Conservation (phyloP, 164 flowering plant genomes). For the Kingdonia uniflora region DNA sequence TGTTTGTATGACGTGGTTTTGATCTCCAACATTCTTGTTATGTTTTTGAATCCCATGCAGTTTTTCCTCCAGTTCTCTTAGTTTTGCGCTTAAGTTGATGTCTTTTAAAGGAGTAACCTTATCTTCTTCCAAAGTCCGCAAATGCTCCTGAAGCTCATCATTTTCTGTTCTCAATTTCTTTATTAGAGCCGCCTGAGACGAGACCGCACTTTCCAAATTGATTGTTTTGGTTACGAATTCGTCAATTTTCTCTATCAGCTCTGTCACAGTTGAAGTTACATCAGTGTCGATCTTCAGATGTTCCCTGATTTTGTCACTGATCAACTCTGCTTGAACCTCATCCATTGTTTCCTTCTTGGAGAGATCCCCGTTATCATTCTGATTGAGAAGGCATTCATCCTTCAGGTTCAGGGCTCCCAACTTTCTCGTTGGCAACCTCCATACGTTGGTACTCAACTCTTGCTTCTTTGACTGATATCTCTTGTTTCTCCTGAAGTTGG, state of each 20-base stretch:
- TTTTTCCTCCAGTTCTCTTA: conserved; percentile 45
- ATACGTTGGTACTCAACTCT: conserved; percentile 33
- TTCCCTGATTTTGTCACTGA: conserved; percentile 21
- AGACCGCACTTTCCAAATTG: conserved; percentile 43
- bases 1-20: conserved; percentile 25
- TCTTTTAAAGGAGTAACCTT: conserved; percentile 23
- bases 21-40: conserved; percentile 22
- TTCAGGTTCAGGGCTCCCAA: conserved; percentile 31
- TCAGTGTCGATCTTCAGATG: conserved; percentile 22
- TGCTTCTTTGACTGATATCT: conserved; percentile 33
- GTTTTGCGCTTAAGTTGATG: conserved; percentile 28
- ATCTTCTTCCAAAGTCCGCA: conserved; percentile 50
- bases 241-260: conserved; percentile 75
- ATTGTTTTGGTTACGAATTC: conserved; percentile 69
- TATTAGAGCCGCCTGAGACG: conserved; percentile 59
- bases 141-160: conserved; percentile 51
- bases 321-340: conserved; percentile 8
- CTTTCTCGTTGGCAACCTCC: conserved; percentile 32
- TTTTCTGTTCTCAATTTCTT: conserved; percentile 50
- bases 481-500: conserved; percentile 46
- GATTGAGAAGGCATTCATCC: conserved; percentile 11
- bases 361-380: conserved; percentile 6
- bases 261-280: conserved; percentile 35
- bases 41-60: conserved; percentile 31
- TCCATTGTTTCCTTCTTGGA: conserved; percentile 8